A percentile compares a stretch with the other conserved stretches of the same genome.
These are phyloP conservation scores for Butyriboletus appendiculatus DNA, from an alignment of 1,284 basidiomycete genomes.

Conservation along the genomic window DNA sequence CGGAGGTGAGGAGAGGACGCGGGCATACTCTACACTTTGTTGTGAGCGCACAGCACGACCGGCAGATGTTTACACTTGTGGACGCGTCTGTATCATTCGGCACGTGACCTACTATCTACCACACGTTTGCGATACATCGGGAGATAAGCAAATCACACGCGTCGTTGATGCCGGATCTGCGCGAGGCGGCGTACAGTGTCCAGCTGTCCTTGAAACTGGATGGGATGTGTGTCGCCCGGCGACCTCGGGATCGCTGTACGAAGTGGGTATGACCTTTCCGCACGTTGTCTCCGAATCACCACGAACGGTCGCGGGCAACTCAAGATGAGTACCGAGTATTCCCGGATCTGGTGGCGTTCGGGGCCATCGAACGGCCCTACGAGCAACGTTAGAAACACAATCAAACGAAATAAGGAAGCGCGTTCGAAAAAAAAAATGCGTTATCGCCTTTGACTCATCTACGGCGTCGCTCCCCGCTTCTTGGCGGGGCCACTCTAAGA, in stretches of 20 bases:
- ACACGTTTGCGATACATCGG: too few relatives aligned
- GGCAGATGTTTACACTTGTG: constrained; percentile 8
- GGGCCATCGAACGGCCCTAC: constrained; percentile 57
- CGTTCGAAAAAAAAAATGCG: not conserved
- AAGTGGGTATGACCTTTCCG: constrained; percentile 9
- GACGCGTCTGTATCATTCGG: constrained; percentile 4
- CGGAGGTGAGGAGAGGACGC: not conserved
- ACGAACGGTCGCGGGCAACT: not conserved
- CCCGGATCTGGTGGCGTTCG: constrained; percentile 51
- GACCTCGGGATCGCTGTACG: constrained; percentile 6
- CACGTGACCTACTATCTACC: constrained; percentile 6
- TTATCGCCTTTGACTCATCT: too few relatives aligned
- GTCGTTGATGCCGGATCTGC: too few relatives aligned
- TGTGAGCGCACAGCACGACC: not conserved
- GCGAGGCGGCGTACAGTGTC: too few relatives aligned
- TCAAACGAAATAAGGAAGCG: not conserved
- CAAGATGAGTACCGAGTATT: not conserved
- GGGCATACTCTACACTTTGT: not conserved
- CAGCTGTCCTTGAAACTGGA: too few relatives aligned
- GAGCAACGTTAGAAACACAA: not conserved
- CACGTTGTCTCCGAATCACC: constrained; percentile 4
- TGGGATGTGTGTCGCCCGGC: too few relatives aligned
- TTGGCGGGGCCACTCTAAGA: constrained; percentile 1
- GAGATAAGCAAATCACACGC: too few relatives aligned
- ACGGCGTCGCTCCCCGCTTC: constrained; percentile 8